A percentile compares a stretch with the other conserved stretches of the same genome.
phyloP scores from a whole-genome alignment of 345 rosid genomes.

The Cochlearia excelsa region DNA sequence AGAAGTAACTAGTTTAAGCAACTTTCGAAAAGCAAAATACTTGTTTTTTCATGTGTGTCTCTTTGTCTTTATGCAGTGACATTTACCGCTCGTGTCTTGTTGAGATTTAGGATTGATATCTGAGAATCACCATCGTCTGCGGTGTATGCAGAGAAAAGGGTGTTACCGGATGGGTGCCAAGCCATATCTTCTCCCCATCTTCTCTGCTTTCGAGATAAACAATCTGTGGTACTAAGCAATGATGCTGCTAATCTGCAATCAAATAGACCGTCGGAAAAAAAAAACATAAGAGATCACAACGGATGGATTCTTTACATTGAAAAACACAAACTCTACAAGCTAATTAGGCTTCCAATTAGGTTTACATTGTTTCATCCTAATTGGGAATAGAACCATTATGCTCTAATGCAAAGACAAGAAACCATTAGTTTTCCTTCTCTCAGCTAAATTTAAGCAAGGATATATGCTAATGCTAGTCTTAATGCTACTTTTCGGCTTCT shows the following conservation, averaged over 20 bases:
- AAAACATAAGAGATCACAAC: slow-evolving; percentile 6
- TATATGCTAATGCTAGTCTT: too few species aligned
- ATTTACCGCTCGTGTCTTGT: slow-evolving; percentile 67
- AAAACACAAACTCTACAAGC: slow-evolving; percentile 10
- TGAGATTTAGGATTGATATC: slow-evolving; percentile 68
- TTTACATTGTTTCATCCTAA: slow-evolving; percentile 1
- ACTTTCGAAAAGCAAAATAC: neutral
- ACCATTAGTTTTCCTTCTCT: neutral
- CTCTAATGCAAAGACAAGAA: too few species aligned
- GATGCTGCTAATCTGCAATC: slow-evolving; percentile 68
- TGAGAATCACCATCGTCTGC: slow-evolving; percentile 86
- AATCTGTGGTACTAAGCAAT: slow-evolving; percentile 63
- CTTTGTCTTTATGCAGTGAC: slow-evolving; percentile 10
- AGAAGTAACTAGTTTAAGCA: slow-evolving; percentile 10
- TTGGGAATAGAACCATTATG: too few species aligned
- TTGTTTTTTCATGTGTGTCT: neutral
- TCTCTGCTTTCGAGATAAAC: slow-evolving; percentile 58
- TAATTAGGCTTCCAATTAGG: slow-evolving; percentile 6
- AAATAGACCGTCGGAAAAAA: neutral
- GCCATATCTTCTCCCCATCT: slow-evolving; percentile 97
- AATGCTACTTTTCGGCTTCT: too few species aligned
- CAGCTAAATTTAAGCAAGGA: neutral
- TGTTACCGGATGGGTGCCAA: slow-evolving; percentile 86
- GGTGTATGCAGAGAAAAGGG: slow-evolving; percentile 58
- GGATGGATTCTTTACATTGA: slow-evolving; percentile 12